Evolutionary conservation across 2,329 filamentous ascomycete species (phyloP).

Genomic region (Alternaria burnsii): DNA sequence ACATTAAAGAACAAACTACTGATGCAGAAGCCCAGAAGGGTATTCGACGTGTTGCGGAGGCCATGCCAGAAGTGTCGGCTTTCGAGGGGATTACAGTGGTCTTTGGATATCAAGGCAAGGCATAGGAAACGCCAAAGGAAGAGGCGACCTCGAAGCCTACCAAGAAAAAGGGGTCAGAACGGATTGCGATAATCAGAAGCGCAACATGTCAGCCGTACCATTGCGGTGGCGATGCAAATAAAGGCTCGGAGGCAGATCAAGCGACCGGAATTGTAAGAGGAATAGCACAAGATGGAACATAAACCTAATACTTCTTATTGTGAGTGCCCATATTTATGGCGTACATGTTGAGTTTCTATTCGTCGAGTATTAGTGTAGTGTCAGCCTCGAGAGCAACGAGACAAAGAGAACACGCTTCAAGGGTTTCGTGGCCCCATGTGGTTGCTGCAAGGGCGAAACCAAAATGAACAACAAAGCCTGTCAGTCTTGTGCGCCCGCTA

Average conservation of each 20-base stretch:
- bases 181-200: not conserved
- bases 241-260: constrained; percentile 4
- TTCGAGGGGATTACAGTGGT: not conserved
- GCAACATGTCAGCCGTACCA: not conserved
- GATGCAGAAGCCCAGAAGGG: not conserved
- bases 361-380: constrained; percentile 2
- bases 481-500: constrained; percentile 3
- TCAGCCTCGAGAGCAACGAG: constrained; percentile 6
- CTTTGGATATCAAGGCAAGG: not conserved
- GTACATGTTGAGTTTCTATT: constrained; percentile 14
- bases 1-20: not conserved
- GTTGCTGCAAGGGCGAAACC: constrained; percentile 1
- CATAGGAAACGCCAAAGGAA: not conserved
- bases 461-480: constrained; percentile 14
- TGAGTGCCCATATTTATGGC: constrained; percentile 15
- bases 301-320: constrained; percentile 4
- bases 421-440: constrained; percentile 2
- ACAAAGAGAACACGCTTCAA: constrained; percentile 12
- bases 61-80: constrained; percentile 1
- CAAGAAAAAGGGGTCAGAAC: constrained; percentile 7
- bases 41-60: not conserved
- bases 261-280: constrained; percentile 9
- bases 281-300: constrained; percentile 12
- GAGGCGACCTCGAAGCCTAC: not conserved
- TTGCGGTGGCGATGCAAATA: constrained; percentile 15